Evolutionary conservation across 1,139 yeast genomes (phyloP).

Genomic region (Lodderomyces elongisporus): DNA sequence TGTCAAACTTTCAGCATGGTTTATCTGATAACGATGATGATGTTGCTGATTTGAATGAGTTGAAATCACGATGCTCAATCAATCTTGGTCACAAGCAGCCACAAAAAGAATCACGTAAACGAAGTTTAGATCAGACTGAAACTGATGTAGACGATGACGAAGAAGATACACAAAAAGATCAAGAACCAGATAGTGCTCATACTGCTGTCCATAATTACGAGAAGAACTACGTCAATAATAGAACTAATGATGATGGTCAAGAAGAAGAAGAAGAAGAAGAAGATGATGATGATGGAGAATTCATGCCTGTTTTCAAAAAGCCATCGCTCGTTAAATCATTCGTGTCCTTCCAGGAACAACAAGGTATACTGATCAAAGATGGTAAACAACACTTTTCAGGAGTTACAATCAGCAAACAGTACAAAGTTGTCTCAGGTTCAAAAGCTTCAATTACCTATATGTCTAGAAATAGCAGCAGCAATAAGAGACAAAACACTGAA

Average conservation of each 20-base stretch:
- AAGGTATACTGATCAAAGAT: slow-evolving; percentile 32
- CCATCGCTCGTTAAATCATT: slow-evolving; percentile 50
- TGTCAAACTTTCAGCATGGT: slow-evolving; percentile 37
- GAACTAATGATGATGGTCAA: slow-evolving; percentile 13
- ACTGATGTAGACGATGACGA: slow-evolving; percentile 10
- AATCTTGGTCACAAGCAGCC: slow-evolving; percentile 19
- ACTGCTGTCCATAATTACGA: slow-evolving; percentile 27
- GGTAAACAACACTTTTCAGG: slow-evolving; percentile 42
- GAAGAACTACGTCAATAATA: slow-evolving; percentile 33
- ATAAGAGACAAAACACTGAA: slow-evolving; percentile 9
- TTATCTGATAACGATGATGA: slow-evolving; percentile 26
- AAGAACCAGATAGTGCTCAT: slow-evolving; percentile 12
- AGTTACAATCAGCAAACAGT: slow-evolving; percentile 52
- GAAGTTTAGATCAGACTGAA: slow-evolving; percentile 3
- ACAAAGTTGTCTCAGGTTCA: slow-evolving; percentile 53
- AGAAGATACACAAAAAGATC: slow-evolving; percentile 1
- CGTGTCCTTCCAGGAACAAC: slow-evolving; percentile 32
- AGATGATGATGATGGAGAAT: slow-evolving; percentile 34
- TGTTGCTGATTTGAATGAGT: slow-evolving; percentile 39
- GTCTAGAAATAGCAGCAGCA: slow-evolving; percentile 27
- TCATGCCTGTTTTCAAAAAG: slow-evolving; percentile 36
- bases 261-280: slow-evolving; percentile 12
- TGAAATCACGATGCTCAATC: slow-evolving; percentile 45
- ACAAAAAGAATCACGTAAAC: slow-evolving; percentile 2
- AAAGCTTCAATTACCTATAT: slow-evolving; percentile 57